phyloP scores from a whole-genome alignment of 2,329 filamentous ascomycete genomes.

The Diaporthe citri region DNA sequence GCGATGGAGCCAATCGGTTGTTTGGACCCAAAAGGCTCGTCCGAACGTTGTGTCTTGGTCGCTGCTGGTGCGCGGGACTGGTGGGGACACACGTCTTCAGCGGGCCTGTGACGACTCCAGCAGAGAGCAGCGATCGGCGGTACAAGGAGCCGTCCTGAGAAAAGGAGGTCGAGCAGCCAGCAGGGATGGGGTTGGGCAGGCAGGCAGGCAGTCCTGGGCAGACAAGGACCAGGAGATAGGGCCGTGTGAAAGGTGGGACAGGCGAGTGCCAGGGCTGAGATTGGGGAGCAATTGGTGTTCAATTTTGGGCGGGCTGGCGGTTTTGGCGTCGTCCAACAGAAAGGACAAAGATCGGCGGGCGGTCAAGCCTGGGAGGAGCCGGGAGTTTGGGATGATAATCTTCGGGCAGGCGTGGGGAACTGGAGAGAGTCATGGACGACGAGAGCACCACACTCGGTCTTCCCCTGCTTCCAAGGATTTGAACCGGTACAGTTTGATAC shows the following conservation, averaged over 20 bases:
- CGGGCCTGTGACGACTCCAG: conserved; percentile 64
- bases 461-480: conserved; percentile 18
- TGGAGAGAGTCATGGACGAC: conserved; percentile 36
- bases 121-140: conserved; percentile 61
- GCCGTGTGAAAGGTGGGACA: conserved; percentile 45
- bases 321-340: conserved; percentile 37
- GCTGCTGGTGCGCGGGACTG: conserved; percentile 57
- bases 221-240: conserved; percentile 49
- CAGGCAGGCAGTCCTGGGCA: conserved; percentile 43
- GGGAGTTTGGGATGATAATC: conserved; percentile 39
- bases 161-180: conserved; percentile 52
- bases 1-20: conserved; percentile 53
- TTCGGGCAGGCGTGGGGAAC: conserved; percentile 35
- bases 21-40: conserved; percentile 54
- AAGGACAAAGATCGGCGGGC: conserved; percentile 42
- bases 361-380: conserved; percentile 42
- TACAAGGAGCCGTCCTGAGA: conserved; percentile 62
- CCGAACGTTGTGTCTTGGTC: conserved; percentile 56
- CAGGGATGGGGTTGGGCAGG: conserved; percentile 53
- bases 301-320: conserved; percentile 36
- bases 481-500: conserved; percentile 30
- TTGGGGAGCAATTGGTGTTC: conserved; percentile 35
- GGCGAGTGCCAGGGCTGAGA: conserved; percentile 40
- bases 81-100: conserved; percentile 52
- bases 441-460: conserved; percentile 27